phyloP scores from a whole-genome alignment of 2,329 filamentous ascomycete genomes.

The Calonectria pteridis region DNA sequence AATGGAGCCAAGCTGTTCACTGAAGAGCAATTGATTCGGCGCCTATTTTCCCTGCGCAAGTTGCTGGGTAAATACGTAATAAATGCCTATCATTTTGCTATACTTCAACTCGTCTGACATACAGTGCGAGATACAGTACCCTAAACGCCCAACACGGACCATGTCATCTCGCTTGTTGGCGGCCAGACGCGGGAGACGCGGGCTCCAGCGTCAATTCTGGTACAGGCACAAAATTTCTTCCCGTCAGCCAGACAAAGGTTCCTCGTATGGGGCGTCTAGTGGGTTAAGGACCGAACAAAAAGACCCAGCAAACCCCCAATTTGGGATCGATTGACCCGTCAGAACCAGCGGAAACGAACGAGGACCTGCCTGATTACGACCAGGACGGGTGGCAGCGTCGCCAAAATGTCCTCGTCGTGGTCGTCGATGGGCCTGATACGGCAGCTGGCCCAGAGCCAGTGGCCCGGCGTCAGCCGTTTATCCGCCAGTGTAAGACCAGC shows the following conservation, averaged over 20 bases:
- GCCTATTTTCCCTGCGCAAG: not conserved
- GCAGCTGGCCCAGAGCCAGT: constrained; percentile 43
- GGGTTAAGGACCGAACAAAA: constrained; percentile 32
- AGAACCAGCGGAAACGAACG: constrained; percentile 14
- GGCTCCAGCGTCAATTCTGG: constrained; percentile 29
- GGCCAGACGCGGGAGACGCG: constrained; percentile 33
- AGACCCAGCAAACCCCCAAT: constrained; percentile 21
- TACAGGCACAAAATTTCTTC: constrained; percentile 36
- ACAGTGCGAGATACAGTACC: constrained; percentile 21
- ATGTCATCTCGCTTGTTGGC: constrained; percentile 42
- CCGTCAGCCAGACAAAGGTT: constrained; percentile 41
- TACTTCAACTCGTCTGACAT: constrained; percentile 18
- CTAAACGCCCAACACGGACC: constrained; percentile 26
- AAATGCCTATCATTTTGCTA: not conserved
- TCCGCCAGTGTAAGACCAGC: constrained; percentile 28
- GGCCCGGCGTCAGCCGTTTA: constrained; percentile 39
- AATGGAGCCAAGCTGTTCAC: not conserved
- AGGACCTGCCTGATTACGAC: constrained; percentile 44
- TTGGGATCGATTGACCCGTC: constrained; percentile 1
- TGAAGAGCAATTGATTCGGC: not conserved
- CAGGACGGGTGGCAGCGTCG: constrained; percentile 32
- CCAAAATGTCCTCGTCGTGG: constrained; percentile 38
- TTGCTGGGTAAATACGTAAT: not conserved
- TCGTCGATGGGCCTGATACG: constrained; percentile 46
- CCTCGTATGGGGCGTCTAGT: constrained; percentile 38